Evolutionary conservation across 208 protist species (phyloP).

Genomic region (Wallacemonas rigidus): DNA sequence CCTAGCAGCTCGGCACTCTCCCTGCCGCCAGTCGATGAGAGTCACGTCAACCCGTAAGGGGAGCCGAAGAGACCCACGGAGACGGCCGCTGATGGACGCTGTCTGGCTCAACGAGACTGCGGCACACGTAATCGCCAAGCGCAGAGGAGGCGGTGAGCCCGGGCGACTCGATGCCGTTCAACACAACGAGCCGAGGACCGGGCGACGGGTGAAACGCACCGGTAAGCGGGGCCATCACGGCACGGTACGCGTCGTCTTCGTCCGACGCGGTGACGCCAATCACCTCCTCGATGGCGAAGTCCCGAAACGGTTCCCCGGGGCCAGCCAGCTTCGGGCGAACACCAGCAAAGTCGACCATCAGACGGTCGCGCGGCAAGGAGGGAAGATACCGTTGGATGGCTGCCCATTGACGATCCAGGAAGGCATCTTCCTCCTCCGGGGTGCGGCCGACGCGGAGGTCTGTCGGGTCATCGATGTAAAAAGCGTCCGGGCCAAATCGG

Average conservation of each 20-base stretch:
- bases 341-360: conserved; percentile 36
- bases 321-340: conserved; percentile 43
- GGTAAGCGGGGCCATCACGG: background rate
- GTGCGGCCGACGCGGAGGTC: conserved; percentile 18
- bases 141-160: conserved; percentile 41
- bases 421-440: conserved; percentile 24
- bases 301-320: conserved; percentile 34
- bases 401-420: conserved; percentile 33
- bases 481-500: conserved; percentile 39
- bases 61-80: conserved; percentile 14
- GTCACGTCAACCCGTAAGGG: too few relatives aligned
- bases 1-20: too few relatives aligned
- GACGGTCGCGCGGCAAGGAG: conserved; percentile 25
- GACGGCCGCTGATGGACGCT: conserved; percentile 11
- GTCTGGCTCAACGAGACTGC: conserved; percentile 19
- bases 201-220: background rate
- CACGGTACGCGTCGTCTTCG: background rate
- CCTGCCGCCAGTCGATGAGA: too few relatives aligned
- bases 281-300: conserved; percentile 46
- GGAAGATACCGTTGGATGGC: conserved; percentile 37
- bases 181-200: conserved; percentile 23
- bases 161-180: conserved; percentile 50
- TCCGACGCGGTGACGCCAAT: background rate
- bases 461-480: conserved; percentile 28
- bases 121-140: conserved; percentile 39